phyloP scores from a whole-genome alignment of 2,329 filamentous ascomycete species.

The Microcera coccophila region DNA sequence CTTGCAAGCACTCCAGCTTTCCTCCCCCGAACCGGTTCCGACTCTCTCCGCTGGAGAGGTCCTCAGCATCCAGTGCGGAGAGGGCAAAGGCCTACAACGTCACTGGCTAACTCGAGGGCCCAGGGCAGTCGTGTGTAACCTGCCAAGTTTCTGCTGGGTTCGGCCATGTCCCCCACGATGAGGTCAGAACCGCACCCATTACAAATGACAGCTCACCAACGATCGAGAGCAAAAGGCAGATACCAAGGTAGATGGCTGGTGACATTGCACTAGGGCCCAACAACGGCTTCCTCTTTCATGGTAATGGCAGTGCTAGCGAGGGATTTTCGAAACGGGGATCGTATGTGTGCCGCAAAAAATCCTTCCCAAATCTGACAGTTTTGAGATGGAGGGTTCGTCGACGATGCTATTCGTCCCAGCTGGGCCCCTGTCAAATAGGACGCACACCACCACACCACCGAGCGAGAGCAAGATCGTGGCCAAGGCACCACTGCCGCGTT shows the following conservation, averaged over 20 bases:
- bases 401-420: constrained; percentile 11
- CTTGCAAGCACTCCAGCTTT: constrained; percentile 2
- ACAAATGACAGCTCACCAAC: neutral
- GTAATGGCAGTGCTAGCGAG: constrained; percentile 5
- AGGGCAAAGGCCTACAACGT: neutral
- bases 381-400: constrained; percentile 11
- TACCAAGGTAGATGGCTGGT: neutral
- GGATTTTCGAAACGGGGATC: constrained; percentile 6
- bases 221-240: neutral
- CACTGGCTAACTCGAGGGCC: neutral
- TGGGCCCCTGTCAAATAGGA: constrained; percentile 13
- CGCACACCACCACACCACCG: constrained; percentile 6
- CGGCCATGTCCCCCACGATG: neutral
- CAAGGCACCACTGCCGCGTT: constrained; percentile 8
- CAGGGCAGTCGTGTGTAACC: neutral
- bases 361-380: constrained; percentile 3
- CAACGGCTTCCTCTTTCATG: neutral
- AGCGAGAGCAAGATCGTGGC: constrained; percentile 21
- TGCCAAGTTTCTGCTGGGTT: neutral
- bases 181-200: neutral
- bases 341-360: neutral
- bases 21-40: constrained; percentile 16
- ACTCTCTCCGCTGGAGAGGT: constrained; percentile 17
- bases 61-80: neutral
- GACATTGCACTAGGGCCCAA: neutral